Conservation (phyloP, 139 green algal species). For the Edaphochlamys debaryana region DNA sequence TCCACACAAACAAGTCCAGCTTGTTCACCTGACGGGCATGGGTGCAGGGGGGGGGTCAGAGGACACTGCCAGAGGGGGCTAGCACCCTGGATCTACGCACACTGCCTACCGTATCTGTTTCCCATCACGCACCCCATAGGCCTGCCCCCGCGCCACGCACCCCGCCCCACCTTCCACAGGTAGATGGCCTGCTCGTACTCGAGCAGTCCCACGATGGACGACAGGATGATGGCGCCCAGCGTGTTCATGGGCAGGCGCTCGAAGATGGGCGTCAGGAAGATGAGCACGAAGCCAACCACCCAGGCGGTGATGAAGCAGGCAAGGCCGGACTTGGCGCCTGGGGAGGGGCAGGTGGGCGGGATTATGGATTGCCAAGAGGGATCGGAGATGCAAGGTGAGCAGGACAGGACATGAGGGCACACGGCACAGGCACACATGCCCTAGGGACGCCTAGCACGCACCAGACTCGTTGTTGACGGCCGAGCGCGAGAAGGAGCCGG, state of each 20-base stretch:
- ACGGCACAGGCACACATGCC: too few relatives aligned
- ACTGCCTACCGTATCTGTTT: too few relatives aligned
- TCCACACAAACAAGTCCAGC: slow-evolving; percentile 69
- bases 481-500: slow-evolving; percentile 86
- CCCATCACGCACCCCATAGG: background rate
- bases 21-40: slow-evolving; percentile 49
- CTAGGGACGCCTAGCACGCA: background rate
- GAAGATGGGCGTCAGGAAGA: slow-evolving; percentile 74
- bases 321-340: too few relatives aligned
- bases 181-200: slow-evolving; percentile 56
- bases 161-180: slow-evolving; percentile 50
- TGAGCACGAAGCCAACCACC: slow-evolving; percentile 69
- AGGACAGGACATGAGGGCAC: too few relatives aligned
- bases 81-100: too few relatives aligned
- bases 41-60: slow-evolving; percentile 46
- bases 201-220: slow-evolving; percentile 64
- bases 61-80: background rate
- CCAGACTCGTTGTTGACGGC: slow-evolving; percentile 79
- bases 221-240: slow-evolving; percentile 72
- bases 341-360: too few relatives aligned
- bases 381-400: too few relatives aligned
- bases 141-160: background rate
- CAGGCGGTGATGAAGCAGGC: slow-evolving; percentile 59
- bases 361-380: too few relatives aligned
- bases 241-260: slow-evolving; percentile 67